A percentile compares a stretch with the other conserved stretches of the same genome.
These are phyloP conservation scores for Prosopis cineraria DNA, from an alignment of 306 rosid genomes.

Conservation along the genomic window DNA sequence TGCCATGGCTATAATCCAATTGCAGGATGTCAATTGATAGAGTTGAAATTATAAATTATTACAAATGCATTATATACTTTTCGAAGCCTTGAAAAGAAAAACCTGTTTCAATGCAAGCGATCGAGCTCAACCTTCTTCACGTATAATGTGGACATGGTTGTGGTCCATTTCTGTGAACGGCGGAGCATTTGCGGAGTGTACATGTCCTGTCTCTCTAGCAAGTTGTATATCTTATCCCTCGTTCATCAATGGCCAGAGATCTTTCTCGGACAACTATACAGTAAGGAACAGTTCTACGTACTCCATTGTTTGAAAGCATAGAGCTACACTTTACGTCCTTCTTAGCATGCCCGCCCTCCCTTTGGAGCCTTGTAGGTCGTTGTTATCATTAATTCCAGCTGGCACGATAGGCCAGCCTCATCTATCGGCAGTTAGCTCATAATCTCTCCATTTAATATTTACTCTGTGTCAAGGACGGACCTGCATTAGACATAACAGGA, in stretches of 20 bases:
- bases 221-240: not conserved
- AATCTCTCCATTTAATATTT: not conserved
- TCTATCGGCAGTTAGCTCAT: not conserved
- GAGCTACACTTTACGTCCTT: not conserved
- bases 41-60: not conserved
- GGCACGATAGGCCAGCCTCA: not conserved
- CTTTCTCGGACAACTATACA: not conserved
- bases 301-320: not conserved
- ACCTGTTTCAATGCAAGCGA: not conserved
- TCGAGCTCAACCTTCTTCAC: constrained; percentile 21
- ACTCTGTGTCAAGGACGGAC: too few species aligned
- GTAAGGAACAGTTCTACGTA: not conserved
- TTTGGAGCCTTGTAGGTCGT: not conserved
- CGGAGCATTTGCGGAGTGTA: constrained; percentile 29
- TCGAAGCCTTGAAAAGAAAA: not conserved
- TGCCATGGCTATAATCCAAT: too few species aligned
- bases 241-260: not conserved
- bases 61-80: not conserved
- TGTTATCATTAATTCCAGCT: constrained; percentile 10
- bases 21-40: not conserved
- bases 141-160: not conserved
- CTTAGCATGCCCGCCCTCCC: not conserved
- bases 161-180: constrained; percentile 37
- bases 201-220: not conserved
- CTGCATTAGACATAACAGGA: too few species aligned